Conservation (phyloP, 805 yeast species). For the Sugiyamaella americana region DNA sequence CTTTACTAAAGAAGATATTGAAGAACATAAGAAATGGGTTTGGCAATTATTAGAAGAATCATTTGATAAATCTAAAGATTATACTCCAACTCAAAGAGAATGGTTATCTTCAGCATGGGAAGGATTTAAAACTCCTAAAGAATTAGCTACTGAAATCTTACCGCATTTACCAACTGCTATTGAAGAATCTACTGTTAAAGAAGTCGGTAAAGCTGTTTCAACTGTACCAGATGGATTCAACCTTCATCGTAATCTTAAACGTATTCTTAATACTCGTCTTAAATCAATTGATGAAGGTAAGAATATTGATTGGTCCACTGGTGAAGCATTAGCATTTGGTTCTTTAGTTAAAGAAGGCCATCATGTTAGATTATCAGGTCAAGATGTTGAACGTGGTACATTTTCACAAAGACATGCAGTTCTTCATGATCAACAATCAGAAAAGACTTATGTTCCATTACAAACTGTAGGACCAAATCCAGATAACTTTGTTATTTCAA, state of each 20-base stretch:
- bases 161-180: conserved; percentile 97
- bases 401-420: conserved; percentile 99
- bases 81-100: conserved; percentile 85
- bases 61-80: conserved; percentile 80
- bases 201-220: conserved; percentile 72
- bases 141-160: conserved; percentile 88
- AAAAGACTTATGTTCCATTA: conserved; percentile 78
- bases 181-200: conserved; percentile 60
- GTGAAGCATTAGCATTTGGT: conserved; percentile 98
- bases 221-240: conserved; percentile 82
- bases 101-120: conserved; percentile 99
- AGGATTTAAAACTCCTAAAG: conserved; percentile 95
- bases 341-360: conserved; percentile 86
- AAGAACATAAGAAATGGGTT: conserved; percentile 96
- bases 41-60: conserved; percentile 92
- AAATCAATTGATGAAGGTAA: conserved; percentile 84
- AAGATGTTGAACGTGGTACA: conserved; percentile 99
- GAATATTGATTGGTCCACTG: conserved; percentile 98
- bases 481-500: conserved; percentile 74
- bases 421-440: conserved; percentile 89
- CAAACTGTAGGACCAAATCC: conserved; percentile 72
- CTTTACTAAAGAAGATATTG: conserved; percentile 82
- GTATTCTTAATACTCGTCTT: conserved; percentile 82
- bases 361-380: conserved; percentile 96
- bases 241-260: conserved; percentile 91